phyloP scores from a whole-genome alignment of 2,329 filamentous ascomycete genomes.

The Dothistroma pini region DNA sequence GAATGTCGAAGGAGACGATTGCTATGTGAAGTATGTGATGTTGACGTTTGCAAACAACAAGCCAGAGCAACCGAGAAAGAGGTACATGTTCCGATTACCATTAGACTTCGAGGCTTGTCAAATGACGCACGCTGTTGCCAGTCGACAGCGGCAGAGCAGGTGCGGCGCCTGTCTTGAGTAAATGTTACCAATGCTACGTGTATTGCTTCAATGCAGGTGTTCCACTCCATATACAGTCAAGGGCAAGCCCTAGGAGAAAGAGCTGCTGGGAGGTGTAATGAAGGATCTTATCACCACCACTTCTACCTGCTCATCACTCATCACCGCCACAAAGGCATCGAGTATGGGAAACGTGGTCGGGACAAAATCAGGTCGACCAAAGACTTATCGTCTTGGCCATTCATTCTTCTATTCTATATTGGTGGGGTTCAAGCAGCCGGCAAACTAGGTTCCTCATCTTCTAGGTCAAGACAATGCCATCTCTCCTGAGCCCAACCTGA shows the following conservation, averaged over 20 bases:
- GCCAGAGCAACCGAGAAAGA: neutral
- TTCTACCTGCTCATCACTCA: no score
- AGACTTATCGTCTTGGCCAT: neutral
- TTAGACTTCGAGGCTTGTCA: neutral
- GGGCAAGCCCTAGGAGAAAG: no score
- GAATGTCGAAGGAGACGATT: neutral
- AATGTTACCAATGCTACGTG: no score
- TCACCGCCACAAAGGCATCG: no score
- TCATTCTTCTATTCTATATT: neutral
- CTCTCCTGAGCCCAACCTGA: constrained; percentile 9
- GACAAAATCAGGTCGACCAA: neutral
- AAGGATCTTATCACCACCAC: no score
- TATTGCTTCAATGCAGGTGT: no score
- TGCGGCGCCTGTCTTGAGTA: no score
- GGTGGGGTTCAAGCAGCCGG: neutral
- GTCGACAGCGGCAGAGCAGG: no score
- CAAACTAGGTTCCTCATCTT: neutral
- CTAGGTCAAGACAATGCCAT: constrained; percentile 5
- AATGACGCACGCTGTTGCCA: neutral
- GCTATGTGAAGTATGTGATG: neutral
- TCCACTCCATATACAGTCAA: no score
- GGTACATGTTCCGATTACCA: neutral
- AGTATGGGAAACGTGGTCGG: no score
- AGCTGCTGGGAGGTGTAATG: no score
- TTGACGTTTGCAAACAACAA: neutral